Percentiles rank a stretch among this genome's conserved stretches.
Evolutionary conservation across 352 stramenopile genomes (phyloP).

Genomic region (Peronospora belbahrii): DNA sequence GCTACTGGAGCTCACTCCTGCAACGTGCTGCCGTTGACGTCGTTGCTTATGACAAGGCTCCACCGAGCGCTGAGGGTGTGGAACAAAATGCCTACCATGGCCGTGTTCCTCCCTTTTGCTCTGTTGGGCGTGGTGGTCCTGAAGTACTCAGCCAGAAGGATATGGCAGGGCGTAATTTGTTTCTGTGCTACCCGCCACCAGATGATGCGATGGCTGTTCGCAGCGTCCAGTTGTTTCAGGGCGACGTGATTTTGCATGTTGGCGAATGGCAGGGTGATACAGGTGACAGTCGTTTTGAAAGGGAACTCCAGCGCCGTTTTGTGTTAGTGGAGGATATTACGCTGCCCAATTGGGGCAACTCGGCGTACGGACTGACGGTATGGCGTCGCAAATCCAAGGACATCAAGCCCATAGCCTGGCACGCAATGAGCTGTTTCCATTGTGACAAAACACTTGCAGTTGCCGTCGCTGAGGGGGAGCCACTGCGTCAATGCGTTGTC

Average conservation of each 20-base stretch:
- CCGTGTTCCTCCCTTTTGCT: constrained; percentile 54
- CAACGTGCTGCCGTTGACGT: constrained; percentile 64
- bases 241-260: constrained; percentile 55
- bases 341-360: constrained; percentile 78
- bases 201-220: constrained; percentile 53
- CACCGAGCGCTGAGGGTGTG: constrained; percentile 24
- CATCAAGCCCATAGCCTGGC: constrained; percentile 9
- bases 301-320: constrained; percentile 46
- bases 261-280: constrained; percentile 80
- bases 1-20: constrained; percentile 83
- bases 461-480: constrained; percentile 27
- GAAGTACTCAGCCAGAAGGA: constrained; percentile 43
- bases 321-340: constrained; percentile 39
- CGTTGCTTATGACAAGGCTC: constrained; percentile 54
- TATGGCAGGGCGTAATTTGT: constrained; percentile 36
- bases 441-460: constrained; percentile 38
- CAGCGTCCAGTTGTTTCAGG: constrained; percentile 54
- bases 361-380: constrained; percentile 62
- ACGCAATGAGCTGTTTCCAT: constrained; percentile 45
- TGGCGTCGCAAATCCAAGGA: constrained; percentile 45
- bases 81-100: constrained; percentile 55
- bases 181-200: constrained; percentile 69
- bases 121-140: constrained; percentile 43
- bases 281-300: constrained; percentile 59
- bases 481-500: constrained; percentile 55